Evolutionary conservation across 768 basidiomycete species (phyloP), one percentile per base, ranked within the genome.

Genomic region (Thelephora aurantiotincta): DNA sequence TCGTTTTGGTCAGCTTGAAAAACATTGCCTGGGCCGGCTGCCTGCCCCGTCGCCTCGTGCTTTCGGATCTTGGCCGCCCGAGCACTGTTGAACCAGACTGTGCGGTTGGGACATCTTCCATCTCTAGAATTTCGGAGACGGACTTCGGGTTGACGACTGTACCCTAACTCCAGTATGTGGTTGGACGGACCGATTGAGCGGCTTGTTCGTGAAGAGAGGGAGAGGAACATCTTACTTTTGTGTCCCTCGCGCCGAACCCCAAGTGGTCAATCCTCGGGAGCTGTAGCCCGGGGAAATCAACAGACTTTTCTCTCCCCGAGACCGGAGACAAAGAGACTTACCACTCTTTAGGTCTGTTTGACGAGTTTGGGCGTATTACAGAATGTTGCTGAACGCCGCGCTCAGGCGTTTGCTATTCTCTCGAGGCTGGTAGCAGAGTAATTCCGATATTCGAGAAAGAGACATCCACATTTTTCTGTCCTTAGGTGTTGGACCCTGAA

Each of bases 111-210:
- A 79, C 64, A 60, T 82, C 76, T 36, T 78, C 77, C 51, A 87
- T 68, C 44, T 74, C 75, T 20, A 68, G 76, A 55, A 88, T 73
- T 44, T 69, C 73, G 60, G 86, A 83, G 44, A 88, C 75, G 34
- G 82, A 86, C 52, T 72, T 69, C 36, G 88, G 74, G 47, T 70
- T 70, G 58, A 84, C 80, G 50, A 88, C 66, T 48, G 73, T 81
- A 56, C 77, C 77, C 57, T 84, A 84, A 55, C 81, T 86, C 62
- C 86, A 89, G 68, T 89, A 89, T 43, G 86, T 84, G 51, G 86
- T 86, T 89, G 58, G 6, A 44, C 18, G 35, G 22, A 41, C 26
- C 35, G 49, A 60, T 58, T 60, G 49, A 22, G 42, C 35, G 45
- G 26, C 16, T 2, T 44, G 52, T 11, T 11, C 33, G 4, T 38